Base-by-base conservation (phyloP, 73 alveolate species). In the Paramecium sonneborni region DNA sequence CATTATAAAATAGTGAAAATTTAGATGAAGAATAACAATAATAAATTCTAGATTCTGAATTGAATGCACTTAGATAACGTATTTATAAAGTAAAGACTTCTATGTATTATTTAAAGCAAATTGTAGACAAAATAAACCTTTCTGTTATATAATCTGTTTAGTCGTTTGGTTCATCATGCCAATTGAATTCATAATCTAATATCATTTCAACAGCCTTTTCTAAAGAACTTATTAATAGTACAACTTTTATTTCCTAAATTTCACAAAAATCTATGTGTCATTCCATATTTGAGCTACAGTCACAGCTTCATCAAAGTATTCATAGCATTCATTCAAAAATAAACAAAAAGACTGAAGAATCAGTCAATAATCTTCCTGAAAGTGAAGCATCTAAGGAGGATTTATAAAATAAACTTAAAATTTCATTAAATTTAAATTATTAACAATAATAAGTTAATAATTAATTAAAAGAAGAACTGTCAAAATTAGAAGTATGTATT, bases 21-120 rank as follows among this genome's bases (percentile, higher is more conserved):
- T 74, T 74, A 74, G 87, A 74, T 37, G 87, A 74, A 39, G 87
- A 74, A 74, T 14, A 74, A n/a, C 32, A 74, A 6, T 20, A 74
- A 39, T 39, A 74, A 74, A 74, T 74, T 5, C 8, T 74, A 23
- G 87, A 74, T 74, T 18, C 6, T 21, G 87, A 74, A 34, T 35
- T 74, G 10, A 74, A 34, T 20, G 58, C 87, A 28, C 8, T 74
- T 18, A 28, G 39, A 74, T 74, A 74, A 18, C 56, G 58, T 2
- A 74, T 74, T 28, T 74, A 74, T n/a, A 74, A 39, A 39, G 87
- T 74, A 74, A n/a, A 28, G 34, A 37, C 18, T 11, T 74, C 3
- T 34, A 9, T 1, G 10, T 74, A 74, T 74, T 34, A n/a, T 52
- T 52, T 30, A 52, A 28, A 74, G 87, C 34, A 74, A 34, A 74